Conservation (phyloP, 495 filamentous ascomycete species). For the Venustampulla echinocandica region DNA sequence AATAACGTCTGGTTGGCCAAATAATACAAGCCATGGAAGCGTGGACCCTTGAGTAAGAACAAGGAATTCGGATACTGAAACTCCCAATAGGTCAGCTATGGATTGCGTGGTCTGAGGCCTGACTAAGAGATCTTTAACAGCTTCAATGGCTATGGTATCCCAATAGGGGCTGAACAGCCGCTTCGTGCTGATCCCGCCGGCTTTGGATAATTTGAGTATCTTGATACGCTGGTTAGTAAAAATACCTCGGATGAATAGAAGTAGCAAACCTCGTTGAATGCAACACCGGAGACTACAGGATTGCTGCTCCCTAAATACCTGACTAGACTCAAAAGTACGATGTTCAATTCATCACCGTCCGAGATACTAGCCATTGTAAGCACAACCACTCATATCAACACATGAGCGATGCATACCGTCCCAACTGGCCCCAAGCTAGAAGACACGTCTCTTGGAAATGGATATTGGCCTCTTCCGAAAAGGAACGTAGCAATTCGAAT, state of each 20-base stretch:
- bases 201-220: slow-evolving; percentile 52
- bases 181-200: slow-evolving; percentile 46
- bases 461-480: slow-evolving; percentile 56
- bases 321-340: slow-evolving; percentile 72
- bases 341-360: slow-evolving; percentile 70
- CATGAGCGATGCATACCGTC: slow-evolving; percentile 23
- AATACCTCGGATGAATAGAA: slow-evolving; percentile 9
- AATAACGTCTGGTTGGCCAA: slow-evolving; percentile 68
- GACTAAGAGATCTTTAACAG: slow-evolving; percentile 69
- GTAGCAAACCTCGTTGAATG: slow-evolving; percentile 62
- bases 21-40: slow-evolving; percentile 76
- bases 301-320: slow-evolving; percentile 83
- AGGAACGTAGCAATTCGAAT: slow-evolving; percentile 57
- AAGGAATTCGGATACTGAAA: slow-evolving; percentile 64
- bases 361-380: slow-evolving; percentile 37
- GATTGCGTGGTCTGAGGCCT: slow-evolving; percentile 74
- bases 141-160: slow-evolving; percentile 67
- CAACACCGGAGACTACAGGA: slow-evolving; percentile 63
- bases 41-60: slow-evolving; percentile 70
- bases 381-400: slow-evolving; percentile 1
- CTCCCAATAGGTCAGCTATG: slow-evolving; percentile 68
- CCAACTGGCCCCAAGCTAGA: slow-evolving; percentile 73
- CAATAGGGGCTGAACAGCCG: slow-evolving; percentile 79
- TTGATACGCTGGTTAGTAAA: slow-evolving; percentile 32
- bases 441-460: slow-evolving; percentile 75